Conservation (phyloP, 768 basidiomycete species). For the Podaxis sp. region DNA sequence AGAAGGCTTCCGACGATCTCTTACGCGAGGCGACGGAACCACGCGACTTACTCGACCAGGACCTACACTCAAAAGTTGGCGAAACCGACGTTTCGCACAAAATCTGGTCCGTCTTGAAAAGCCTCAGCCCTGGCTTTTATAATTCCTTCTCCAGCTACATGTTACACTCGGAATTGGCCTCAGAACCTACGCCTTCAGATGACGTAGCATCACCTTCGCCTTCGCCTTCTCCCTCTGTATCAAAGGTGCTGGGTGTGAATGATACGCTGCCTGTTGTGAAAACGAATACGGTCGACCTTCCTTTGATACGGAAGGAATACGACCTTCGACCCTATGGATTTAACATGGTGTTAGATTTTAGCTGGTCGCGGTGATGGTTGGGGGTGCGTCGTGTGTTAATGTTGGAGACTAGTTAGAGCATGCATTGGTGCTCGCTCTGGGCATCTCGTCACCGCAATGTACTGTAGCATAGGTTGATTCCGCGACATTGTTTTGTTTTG, state of each 20-base stretch:
- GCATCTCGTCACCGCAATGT: neutral
- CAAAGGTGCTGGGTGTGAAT: neutral
- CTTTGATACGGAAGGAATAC: slow-evolving; percentile 47
- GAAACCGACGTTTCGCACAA: neutral
- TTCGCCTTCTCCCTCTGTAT: neutral
- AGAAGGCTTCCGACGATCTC: slow-evolving; percentile 19
- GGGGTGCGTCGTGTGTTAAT: neutral
- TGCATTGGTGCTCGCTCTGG: neutral
- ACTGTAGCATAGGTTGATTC: slow-evolving; percentile 7
- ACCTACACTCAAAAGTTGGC: neutral
- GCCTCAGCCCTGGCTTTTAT: slow-evolving; percentile 9
- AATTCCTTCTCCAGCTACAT: slow-evolving; percentile 1
- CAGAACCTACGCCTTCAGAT: neutral
- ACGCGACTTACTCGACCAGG: neutral
- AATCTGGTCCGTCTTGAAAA: slow-evolving; percentile 15
- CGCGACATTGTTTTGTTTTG: neutral
- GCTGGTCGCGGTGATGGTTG: slow-evolving; percentile 41
- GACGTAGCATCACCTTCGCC: slow-evolving; percentile 10
- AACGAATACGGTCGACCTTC: slow-evolving; percentile 16
- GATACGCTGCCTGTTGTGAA: neutral
- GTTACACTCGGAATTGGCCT: slow-evolving; percentile 6
- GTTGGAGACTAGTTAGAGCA: neutral
- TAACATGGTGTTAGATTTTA: slow-evolving; percentile 68
- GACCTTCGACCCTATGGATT: slow-evolving; percentile 73
- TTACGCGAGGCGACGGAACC: neutral